Conservation (phyloP, 192 early-diverging fungal genomes). For the Coemansia sp. region DNA sequence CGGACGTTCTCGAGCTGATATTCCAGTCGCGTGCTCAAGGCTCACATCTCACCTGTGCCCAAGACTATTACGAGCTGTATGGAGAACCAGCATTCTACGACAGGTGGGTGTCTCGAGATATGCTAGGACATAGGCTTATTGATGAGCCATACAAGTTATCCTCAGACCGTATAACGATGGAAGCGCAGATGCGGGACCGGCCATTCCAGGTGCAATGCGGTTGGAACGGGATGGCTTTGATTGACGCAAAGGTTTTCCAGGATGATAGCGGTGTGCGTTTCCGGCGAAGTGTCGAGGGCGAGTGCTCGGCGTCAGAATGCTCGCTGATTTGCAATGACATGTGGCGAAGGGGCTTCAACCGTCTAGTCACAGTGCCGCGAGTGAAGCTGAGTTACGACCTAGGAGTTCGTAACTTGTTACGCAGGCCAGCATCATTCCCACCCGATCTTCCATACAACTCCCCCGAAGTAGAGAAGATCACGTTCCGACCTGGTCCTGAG, state of each 20-base stretch:
- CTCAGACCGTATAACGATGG: conserved; percentile 26
- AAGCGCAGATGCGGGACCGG: conserved; percentile 5
- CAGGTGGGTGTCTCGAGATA: conserved; percentile 58
- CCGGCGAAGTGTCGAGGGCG: conserved; percentile 23
- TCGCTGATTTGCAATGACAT: conserved; percentile 57
- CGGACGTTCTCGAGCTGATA: conserved; percentile 57
- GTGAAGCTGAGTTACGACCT: conserved; percentile 48
- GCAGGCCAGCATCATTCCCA: conserved; percentile 23
- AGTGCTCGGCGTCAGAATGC: conserved; percentile 61
- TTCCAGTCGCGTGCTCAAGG: conserved; percentile 45
- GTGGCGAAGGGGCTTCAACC: conserved; percentile 34
- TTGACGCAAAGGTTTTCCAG: conserved; percentile 44
- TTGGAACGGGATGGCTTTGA: conserved; percentile 56
- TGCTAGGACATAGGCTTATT: conserved; percentile 39
- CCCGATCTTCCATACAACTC: conserved; percentile 24
- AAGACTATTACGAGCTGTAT: conserved; percentile 42
- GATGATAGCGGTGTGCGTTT: conserved; percentile 18
- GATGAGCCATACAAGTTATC: conserved; percentile 32
- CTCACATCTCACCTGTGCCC: conserved; percentile 56
- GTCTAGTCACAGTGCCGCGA: conserved; percentile 46
- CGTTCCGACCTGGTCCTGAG: conserved; percentile 29
- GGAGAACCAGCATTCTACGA: conserved; percentile 49
- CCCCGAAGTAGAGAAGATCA: conserved; percentile 2
- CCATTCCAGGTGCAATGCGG: conserved; percentile 36
- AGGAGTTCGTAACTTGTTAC: conserved; percentile 28